These are phyloP conservation scores for Clarireedia monteithiana DNA, from an alignment of 2,329 filamentous ascomycete species.

Conservation along the genomic window DNA sequence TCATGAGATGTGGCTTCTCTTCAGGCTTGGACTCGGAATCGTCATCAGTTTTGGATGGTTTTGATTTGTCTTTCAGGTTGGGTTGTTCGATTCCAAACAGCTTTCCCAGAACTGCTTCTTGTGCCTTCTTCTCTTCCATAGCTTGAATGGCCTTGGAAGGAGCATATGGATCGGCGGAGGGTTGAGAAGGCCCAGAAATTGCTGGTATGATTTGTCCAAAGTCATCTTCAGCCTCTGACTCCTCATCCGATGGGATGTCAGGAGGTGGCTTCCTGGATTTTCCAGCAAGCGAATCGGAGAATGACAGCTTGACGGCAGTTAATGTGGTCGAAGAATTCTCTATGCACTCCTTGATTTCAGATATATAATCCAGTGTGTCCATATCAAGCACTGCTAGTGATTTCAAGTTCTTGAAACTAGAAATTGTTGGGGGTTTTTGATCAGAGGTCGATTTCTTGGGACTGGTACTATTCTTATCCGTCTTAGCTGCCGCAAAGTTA, in stretches of 20 bases:
- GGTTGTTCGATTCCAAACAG: conserved; percentile 43
- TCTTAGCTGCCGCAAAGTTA: conserved; percentile 7
- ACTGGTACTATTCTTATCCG: conserved; percentile 10
- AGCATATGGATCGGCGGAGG: conserved; percentile 30
- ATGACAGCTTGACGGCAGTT: conserved; percentile 47
- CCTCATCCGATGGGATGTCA: conserved; percentile 38
- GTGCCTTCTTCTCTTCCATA: conserved; percentile 45
- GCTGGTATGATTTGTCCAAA: conserved; percentile 38
- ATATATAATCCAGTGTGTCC: conserved; percentile 46
- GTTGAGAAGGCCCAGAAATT: conserved; percentile 14
- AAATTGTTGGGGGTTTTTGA: conserved; percentile 40
- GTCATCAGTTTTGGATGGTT: background rate
- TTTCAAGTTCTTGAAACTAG: conserved; percentile 48
- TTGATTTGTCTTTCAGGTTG: conserved; percentile 3
- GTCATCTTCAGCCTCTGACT: conserved; percentile 48
- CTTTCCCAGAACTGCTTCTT: conserved; percentile 44
- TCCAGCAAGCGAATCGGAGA: conserved; percentile 45
- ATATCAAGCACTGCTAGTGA: conserved; percentile 51
- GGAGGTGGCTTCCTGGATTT: conserved; percentile 38
- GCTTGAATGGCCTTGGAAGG: conserved; percentile 41
- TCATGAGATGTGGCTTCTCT: conserved; percentile 19
- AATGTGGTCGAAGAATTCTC: conserved; percentile 47
- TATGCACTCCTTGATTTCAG: conserved; percentile 49
- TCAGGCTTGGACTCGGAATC: conserved; percentile 9
- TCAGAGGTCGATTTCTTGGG: conserved; percentile 1